A percentile compares a stretch with the other conserved stretches of the same genome.
Conservation (phyloP, 176 grass and related monocot genomes). For the Phyllostachys edulis region DNA sequence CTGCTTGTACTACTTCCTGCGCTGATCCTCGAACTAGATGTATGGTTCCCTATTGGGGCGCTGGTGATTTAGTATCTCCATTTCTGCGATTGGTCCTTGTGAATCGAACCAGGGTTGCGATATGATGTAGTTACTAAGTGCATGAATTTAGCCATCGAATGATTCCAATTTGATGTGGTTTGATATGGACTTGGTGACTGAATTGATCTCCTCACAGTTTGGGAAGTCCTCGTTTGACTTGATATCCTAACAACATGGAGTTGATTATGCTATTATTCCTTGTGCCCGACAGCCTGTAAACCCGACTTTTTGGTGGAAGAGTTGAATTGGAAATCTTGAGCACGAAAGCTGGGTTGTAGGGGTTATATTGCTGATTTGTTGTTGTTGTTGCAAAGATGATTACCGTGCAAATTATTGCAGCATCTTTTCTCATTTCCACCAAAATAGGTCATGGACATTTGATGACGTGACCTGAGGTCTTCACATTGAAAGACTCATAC, state of each 20-base stretch:
- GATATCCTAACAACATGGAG: background rate
- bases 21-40: background rate
- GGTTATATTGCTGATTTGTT: background rate
- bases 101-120: background rate
- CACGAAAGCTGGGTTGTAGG: background rate
- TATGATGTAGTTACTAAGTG: background rate
- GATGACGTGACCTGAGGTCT: background rate
- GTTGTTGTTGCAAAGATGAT: conserved; percentile 5
- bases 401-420: background rate
- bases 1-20: background rate
- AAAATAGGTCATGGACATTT: background rate
- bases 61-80: background rate
- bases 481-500: background rate
- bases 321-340: conserved; percentile 2
- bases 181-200: background rate
- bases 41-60: background rate
- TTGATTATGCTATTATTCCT: background rate
- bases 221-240: background rate
- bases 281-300: background rate
- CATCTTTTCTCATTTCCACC: conserved; percentile 6
- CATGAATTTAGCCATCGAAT: background rate
- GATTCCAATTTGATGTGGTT: background rate
- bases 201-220: background rate
- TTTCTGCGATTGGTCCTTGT: background rate
- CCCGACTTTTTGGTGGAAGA: background rate